Evolutionary conservation across 306 rosid genomes (phyloP).

Genomic region (Glycyrrhiza uralensis): DNA sequence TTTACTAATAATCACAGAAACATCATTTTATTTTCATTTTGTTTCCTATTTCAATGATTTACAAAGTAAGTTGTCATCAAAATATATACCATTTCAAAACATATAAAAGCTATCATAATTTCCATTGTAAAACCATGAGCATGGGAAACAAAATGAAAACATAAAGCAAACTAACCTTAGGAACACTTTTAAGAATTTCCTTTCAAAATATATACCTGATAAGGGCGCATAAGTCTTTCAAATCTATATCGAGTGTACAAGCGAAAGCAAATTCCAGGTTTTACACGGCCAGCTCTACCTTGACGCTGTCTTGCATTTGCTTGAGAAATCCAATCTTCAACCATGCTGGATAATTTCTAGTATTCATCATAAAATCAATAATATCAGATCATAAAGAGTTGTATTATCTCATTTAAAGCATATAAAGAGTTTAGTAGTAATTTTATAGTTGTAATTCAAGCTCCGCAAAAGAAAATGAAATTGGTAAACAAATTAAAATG

Average conservation of each 20-base stretch:
- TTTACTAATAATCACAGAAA: background rate
- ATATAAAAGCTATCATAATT: background rate
- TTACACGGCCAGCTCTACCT: conserved; percentile 98
- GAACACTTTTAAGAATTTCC: background rate
- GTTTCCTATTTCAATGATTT: background rate
- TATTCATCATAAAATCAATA: conserved; percentile 24
- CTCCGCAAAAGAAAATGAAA: background rate
- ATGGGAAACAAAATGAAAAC: background rate
- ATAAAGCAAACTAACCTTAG: background rate
- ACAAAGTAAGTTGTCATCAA: background rate
- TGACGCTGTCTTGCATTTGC: conserved; percentile 95
- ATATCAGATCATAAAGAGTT: conserved; percentile 21
- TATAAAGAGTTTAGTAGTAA: background rate
- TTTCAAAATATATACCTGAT: conserved; percentile 58
- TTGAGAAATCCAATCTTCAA: conserved; percentile 98
- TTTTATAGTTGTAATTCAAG: background rate
- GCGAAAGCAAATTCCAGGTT: conserved; percentile 91
- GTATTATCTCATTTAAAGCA: background rate
- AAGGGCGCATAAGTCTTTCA: conserved; percentile 88
- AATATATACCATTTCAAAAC: background rate
- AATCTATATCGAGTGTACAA: conserved; percentile 79
- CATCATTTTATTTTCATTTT: background rate
- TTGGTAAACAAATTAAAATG: background rate
- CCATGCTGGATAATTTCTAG: conserved; percentile 97
- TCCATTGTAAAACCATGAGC: background rate